phyloP scores from a whole-genome alignment of 1,284 basidiomycete species.

The Ustilago lituana region DNA sequence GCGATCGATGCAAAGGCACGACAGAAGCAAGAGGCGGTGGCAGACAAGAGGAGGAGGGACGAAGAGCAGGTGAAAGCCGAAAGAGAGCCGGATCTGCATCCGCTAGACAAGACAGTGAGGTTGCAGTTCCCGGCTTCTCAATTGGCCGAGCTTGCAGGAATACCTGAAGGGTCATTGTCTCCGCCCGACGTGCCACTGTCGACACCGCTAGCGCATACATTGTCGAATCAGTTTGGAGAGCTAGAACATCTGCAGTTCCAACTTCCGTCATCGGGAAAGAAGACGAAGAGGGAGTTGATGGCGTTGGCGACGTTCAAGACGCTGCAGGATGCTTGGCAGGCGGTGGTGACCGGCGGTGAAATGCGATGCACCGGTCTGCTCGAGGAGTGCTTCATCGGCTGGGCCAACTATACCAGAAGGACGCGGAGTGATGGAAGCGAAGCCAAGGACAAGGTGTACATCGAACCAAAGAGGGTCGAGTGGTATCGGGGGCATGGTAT shows the following conservation, averaged over 20 bases:
- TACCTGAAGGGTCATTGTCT: not conserved
- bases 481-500: slow-evolving; percentile 35
- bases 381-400: slow-evolving; percentile 59
- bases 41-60: slow-evolving; percentile 13
- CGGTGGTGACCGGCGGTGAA: slow-evolving; percentile 49
- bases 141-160: slow-evolving; percentile 24
- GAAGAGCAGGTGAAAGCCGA: slow-evolving; percentile 26
- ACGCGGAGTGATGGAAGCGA: slow-evolving; percentile 8
- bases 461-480: slow-evolving; percentile 33
- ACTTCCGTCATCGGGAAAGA: slow-evolving; percentile 33
- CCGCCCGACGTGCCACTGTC: slow-evolving; percentile 15
- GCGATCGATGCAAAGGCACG: slow-evolving; percentile 37
- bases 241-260: slow-evolving; percentile 43
- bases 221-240: slow-evolving; percentile 46
- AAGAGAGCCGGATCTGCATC: slow-evolving; percentile 37
- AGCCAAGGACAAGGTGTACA: slow-evolving; percentile 30
- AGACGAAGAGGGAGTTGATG: slow-evolving; percentile 48
- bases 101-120: slow-evolving; percentile 51
- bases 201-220: slow-evolving; percentile 41
- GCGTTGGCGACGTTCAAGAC: slow-evolving; percentile 52
- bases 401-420: slow-evolving; percentile 41
- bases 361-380: slow-evolving; percentile 54
- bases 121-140: slow-evolving; percentile 58
- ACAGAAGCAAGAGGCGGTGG: slow-evolving; percentile 8
- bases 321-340: slow-evolving; percentile 52